These are phyloP conservation scores for Hypericum perforatum DNA, from an alignment of 345 rosid species.

Conservation along the genomic window DNA sequence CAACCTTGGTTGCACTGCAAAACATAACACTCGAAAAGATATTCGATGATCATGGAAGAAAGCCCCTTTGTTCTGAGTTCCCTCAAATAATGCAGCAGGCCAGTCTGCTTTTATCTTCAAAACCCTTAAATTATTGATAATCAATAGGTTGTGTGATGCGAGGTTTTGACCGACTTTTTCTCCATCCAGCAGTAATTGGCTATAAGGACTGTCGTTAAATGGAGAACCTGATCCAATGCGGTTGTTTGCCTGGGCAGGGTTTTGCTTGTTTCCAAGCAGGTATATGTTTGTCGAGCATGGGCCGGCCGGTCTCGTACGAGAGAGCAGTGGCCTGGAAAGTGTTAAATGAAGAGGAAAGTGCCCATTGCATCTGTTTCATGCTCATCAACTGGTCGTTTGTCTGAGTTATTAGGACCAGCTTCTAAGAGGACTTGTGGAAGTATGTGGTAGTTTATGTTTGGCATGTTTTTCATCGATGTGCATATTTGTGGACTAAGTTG, in stretches of 20 bases:
- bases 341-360: conserved; percentile 84
- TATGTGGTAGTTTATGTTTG: too few species aligned
- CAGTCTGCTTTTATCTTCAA: not conserved
- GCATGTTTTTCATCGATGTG: too few species aligned
- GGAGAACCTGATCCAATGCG: not conserved
- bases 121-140: too few species aligned
- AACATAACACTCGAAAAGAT: conserved; percentile 88
- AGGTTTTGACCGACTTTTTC: not conserved
- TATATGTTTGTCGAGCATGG: conserved; percentile 97
- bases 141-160: too few species aligned
- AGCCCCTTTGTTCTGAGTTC: conserved; percentile 84
- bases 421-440: too few species aligned
- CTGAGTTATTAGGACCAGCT: conserved; percentile 19
- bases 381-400: conserved; percentile 97
- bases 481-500: too few species aligned
- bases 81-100: conserved; percentile 99
- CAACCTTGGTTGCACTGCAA: conserved; percentile 88
- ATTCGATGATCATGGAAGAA: conserved; percentile 86
- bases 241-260: conserved; percentile 39
- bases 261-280: conserved; percentile 86
- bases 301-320: conserved; percentile 88
- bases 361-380: conserved; percentile 95
- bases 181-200: not conserved
- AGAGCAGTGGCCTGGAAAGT: conserved; percentile 99
- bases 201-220: not conserved